Evolutionary conservation across 2,329 filamentous ascomycete species (phyloP).

Genomic region (Phyllosticta citribraziliensis): DNA sequence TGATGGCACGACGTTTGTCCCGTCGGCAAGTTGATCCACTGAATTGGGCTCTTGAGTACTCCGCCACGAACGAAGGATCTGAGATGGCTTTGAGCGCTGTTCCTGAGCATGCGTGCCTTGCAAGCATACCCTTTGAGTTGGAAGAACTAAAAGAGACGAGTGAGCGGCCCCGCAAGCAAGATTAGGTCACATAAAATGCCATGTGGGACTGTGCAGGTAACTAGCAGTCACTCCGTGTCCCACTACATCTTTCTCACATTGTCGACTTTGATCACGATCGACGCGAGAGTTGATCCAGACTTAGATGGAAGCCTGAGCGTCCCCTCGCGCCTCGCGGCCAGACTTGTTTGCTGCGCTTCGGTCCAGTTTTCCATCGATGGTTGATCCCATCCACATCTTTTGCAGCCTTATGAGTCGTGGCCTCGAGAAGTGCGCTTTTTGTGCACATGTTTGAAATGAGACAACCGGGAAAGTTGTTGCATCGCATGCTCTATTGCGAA

Average conservation of each 20-base stretch:
- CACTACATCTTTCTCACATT: background rate
- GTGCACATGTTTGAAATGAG: too few relatives aligned
- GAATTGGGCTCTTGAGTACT: background rate
- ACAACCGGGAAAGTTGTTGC: too few relatives aligned
- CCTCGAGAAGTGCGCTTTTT: too few relatives aligned
- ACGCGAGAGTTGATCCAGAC: background rate
- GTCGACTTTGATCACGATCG: background rate
- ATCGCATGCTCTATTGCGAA: too few relatives aligned
- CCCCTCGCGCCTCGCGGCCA: background rate
- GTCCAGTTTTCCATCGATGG: background rate
- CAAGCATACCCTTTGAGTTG: background rate
- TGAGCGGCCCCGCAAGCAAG: background rate
- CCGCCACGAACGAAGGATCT: background rate
- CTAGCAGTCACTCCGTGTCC: background rate
- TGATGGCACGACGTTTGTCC: background rate
- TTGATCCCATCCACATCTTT: too few relatives aligned
- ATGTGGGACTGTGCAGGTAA: background rate
- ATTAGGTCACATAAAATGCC: background rate
- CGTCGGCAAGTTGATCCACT: background rate
- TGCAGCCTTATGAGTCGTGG: too few relatives aligned
- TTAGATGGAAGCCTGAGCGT: background rate
- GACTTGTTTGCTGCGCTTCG: background rate
- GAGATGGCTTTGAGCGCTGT: background rate
- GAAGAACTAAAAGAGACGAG: background rate
- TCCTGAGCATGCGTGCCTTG: background rate